These are phyloP conservation scores for Rhodamnia argentea DNA, from an alignment of 345 rosid genomes.

Conservation along the genomic window DNA sequence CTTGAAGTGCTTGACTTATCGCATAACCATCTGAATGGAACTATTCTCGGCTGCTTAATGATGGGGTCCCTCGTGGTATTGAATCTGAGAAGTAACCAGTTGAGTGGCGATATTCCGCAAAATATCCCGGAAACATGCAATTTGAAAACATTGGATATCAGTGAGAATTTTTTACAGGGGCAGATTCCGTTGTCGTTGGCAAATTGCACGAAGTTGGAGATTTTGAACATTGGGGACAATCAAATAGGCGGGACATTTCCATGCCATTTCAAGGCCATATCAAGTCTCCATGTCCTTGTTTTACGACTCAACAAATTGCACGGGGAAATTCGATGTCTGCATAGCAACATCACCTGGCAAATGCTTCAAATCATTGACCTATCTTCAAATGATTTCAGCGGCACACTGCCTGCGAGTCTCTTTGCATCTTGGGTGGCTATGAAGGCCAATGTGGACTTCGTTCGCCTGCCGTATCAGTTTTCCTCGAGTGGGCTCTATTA, in stretches of 20 bases:
- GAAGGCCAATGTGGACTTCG: not conserved
- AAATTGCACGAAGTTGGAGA: conserved; percentile 13
- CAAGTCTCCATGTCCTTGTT: conserved; percentile 24
- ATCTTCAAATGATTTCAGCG: conserved; percentile 18
- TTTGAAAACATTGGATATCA: conserved; percentile 17
- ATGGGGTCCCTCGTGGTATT: not conserved
- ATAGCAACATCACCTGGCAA: not conserved
- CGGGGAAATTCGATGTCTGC: conserved; percentile 18
- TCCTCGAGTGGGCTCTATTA: not conserved
- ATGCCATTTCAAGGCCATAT: conserved; percentile 9
- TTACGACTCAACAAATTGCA: conserved; percentile 18
- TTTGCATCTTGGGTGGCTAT: conserved; percentile 2
- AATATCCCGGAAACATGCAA: conserved; percentile 1
- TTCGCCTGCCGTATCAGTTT: not conserved
- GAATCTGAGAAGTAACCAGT: not conserved
- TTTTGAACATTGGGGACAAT: conserved; percentile 2
- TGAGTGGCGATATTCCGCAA: conserved; percentile 1
- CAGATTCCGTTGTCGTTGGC: conserved; percentile 14
- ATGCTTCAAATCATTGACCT: conserved; percentile 36
- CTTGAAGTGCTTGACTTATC: not conserved
- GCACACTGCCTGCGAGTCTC: not conserved
- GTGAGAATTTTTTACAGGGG: conserved; percentile 21
- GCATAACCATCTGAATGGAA: not conserved
- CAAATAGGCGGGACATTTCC: conserved; percentile 20
- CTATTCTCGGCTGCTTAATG: not conserved